Conservation (phyloP, 208 protist genomes). For the Wallacemonas rigidus region DNA sequence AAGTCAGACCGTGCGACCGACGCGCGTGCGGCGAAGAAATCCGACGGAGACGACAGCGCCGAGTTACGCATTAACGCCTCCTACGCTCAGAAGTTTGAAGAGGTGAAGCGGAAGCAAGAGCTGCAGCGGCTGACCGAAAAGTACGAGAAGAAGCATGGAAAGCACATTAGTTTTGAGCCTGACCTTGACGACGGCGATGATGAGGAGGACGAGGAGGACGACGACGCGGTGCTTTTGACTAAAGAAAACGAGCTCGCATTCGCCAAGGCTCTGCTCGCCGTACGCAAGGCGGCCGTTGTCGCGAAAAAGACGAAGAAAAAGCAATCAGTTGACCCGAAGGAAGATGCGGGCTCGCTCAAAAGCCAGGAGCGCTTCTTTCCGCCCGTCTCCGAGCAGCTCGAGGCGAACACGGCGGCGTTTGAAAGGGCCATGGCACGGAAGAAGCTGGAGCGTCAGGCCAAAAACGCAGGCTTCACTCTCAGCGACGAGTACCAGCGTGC, state of each 20-base stretch:
- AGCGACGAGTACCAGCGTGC: conserved; percentile 83
- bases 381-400: conserved; percentile 67
- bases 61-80: conserved; percentile 71
- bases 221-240: conserved; percentile 82
- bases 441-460: conserved; percentile 24
- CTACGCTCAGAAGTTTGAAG: conserved; percentile 85
- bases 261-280: conserved; percentile 74
- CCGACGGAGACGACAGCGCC: conserved; percentile 9
- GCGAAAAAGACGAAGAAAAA: conserved; percentile 21
- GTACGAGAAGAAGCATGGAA: conserved; percentile 63
- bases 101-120: conserved; percentile 90
- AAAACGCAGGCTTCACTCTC: conserved; percentile 60
- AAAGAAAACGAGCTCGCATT: conserved; percentile 80
- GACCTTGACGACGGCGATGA: conserved; percentile 39
- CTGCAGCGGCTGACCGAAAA: conserved; percentile 83
- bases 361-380: conserved; percentile 65
- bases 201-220: conserved; percentile 79
- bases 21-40: conserved; percentile 6
- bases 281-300: conserved; percentile 63
- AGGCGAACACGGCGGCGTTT: conserved; percentile 63
- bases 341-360: conserved; percentile 21
- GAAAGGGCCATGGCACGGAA: conserved; percentile 44
- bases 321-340: not conserved
- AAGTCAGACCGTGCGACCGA: not conserved
- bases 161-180: conserved; percentile 10